Conservation (phyloP, 2,329 filamentous ascomycete genomes). For the Triangularia verruculosa region DNA sequence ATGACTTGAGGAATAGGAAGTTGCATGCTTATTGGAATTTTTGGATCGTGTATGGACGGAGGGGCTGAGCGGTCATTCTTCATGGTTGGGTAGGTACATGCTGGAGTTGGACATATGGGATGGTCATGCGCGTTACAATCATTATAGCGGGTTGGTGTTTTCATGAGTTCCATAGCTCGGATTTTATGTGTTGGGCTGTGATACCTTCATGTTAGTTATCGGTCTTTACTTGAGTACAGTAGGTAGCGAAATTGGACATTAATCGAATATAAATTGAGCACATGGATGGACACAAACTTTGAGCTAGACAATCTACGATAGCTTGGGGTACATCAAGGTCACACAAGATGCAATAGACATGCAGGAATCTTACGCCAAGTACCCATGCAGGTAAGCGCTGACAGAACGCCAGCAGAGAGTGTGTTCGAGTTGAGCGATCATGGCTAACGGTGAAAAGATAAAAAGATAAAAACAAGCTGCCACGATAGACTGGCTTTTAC, state of each 20-base stretch:
- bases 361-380: neutral
- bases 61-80: neutral
- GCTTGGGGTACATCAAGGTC: neutral
- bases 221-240: neutral
- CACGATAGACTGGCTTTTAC: neutral
- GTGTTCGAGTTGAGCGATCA: neutral
- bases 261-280: neutral
- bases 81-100: neutral
- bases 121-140: neutral
- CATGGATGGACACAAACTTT: too few species aligned
- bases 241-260: neutral
- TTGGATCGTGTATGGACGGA: constrained; percentile 11
- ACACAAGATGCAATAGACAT: neutral
- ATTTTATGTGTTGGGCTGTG: neutral
- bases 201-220: too few species aligned
- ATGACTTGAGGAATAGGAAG: constrained; percentile 26
- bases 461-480: neutral
- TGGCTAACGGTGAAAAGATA: neutral
- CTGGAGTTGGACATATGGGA: neutral
- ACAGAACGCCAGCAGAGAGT: neutral
- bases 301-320: too few species aligned
- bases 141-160: neutral
- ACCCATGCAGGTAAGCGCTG: neutral
- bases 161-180: neutral
- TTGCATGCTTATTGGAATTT: constrained; percentile 31